phyloP scores from a whole-genome alignment of 352 stramenopile species.

The Globisporangium parvum region DNA sequence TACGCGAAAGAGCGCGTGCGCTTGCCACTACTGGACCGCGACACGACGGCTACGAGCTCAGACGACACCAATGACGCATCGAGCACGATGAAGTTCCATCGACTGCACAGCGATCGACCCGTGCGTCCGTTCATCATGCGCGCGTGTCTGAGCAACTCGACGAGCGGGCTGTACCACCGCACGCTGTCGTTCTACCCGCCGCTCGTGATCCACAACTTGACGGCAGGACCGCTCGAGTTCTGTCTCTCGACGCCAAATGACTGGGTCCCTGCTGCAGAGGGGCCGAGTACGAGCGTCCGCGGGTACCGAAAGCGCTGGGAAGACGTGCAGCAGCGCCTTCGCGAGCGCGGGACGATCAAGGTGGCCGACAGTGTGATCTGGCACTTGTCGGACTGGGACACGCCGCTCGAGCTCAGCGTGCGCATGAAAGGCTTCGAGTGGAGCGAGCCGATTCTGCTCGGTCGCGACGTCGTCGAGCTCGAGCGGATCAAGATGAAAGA shows the following conservation, averaged over 20 bases:
- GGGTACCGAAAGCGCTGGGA: slow-evolving; percentile 59
- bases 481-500: slow-evolving; percentile 77
- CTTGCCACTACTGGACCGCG: slow-evolving; percentile 60
- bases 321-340: slow-evolving; percentile 66
- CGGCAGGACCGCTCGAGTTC: slow-evolving; percentile 61
- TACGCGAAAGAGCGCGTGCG: slow-evolving; percentile 76
- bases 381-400: slow-evolving; percentile 78
- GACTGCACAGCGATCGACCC: slow-evolving; percentile 64
- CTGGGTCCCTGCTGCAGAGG: slow-evolving; percentile 52
- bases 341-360: slow-evolving; percentile 71
- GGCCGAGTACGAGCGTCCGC: slow-evolving; percentile 23
- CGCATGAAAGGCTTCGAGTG: slow-evolving; percentile 84
- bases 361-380: slow-evolving; percentile 75
- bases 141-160: slow-evolving; percentile 48
- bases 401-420: slow-evolving; percentile 67
- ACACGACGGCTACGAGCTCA: slow-evolving; percentile 6
- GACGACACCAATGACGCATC: slow-evolving; percentile 28
- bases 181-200: slow-evolving; percentile 74
- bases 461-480: slow-evolving; percentile 42
- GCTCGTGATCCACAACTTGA: slow-evolving; percentile 78
- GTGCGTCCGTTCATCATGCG: slow-evolving; percentile 81
- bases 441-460: slow-evolving; percentile 64
- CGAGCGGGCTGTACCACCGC: slow-evolving; percentile 57
- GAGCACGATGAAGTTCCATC: slow-evolving; percentile 73
- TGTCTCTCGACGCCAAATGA: slow-evolving; percentile 64